These are phyloP conservation scores for Triglochin maritima DNA, from an alignment of 106 monocot species.

Conservation along the genomic window DNA sequence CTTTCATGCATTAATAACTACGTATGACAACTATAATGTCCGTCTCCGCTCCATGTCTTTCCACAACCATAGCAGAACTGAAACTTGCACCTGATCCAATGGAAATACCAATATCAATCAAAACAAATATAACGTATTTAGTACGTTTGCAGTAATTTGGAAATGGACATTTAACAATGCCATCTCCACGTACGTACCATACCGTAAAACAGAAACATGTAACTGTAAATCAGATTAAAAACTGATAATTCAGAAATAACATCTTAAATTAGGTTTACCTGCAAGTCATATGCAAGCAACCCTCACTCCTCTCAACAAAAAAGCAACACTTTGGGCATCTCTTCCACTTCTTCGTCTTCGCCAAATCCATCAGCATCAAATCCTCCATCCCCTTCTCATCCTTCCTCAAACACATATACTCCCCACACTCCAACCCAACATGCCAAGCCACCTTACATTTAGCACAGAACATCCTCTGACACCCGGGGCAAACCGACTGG, in stretches of 20 bases:
- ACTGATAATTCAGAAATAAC: too few species aligned
- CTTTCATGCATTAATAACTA: too few species aligned
- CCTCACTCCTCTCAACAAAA: slow-evolving; percentile 46
- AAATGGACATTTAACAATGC: too few species aligned
- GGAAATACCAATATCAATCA: not conserved
- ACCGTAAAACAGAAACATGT: too few species aligned
- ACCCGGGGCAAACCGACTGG: slow-evolving; percentile 33
- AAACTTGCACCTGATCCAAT: slow-evolving; percentile 7
- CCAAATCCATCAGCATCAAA: slow-evolving; percentile 33
- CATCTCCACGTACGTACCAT: too few species aligned
- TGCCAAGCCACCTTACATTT: slow-evolving; percentile 55
- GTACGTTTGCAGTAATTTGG: too few species aligned
- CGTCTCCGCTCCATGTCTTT: not conserved
- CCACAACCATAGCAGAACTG: slow-evolving; percentile 9
- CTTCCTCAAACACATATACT: slow-evolving; percentile 9
- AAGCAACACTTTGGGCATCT: slow-evolving; percentile 53
- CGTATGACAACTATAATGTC: not conserved
- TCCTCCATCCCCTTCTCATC: slow-evolving; percentile 34
- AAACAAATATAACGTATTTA: too few species aligned
- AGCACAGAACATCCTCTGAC: slow-evolving; percentile 50
- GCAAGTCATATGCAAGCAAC: slow-evolving; percentile 50
- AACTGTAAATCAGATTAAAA: too few species aligned
- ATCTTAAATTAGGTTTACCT: slow-evolving; percentile 16
- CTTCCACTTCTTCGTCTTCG: slow-evolving; percentile 34
- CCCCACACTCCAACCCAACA: slow-evolving; percentile 18